Conservation (phyloP, 1,284 basidiomycete species). For the Pseudomicrostroma phylloplanum region DNA sequence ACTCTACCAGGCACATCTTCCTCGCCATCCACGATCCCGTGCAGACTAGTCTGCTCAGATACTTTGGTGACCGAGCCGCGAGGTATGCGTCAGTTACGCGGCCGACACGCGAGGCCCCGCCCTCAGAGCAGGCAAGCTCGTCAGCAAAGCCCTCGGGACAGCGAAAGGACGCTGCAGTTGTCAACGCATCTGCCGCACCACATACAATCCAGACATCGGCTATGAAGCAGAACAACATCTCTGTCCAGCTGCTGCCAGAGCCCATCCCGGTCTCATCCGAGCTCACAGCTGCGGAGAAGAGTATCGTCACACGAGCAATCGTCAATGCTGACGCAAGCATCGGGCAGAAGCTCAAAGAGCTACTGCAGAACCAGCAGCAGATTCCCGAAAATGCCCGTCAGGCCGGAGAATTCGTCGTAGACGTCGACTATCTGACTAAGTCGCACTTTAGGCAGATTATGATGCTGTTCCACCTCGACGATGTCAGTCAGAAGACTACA, state of each 20-base stretch:
- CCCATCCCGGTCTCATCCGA: constrained; percentile 1
- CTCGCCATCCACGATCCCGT: background rate
- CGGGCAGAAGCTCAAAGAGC: constrained; percentile 1
- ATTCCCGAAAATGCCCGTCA: background rate
- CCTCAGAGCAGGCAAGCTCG: background rate
- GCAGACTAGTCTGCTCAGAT: background rate
- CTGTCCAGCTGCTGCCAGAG: background rate
- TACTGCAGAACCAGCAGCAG: background rate
- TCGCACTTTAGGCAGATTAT: background rate
- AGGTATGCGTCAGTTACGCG: background rate
- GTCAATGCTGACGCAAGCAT: background rate
- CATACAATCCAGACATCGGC: background rate
- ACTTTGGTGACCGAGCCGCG: background rate
- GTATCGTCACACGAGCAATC: background rate
- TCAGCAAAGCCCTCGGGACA: too few species aligned
- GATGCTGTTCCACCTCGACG: background rate
- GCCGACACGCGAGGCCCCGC: background rate
- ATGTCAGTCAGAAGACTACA: background rate
- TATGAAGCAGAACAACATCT: background rate
- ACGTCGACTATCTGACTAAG: background rate
- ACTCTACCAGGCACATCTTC: background rate
- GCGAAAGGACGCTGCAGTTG: too few species aligned
- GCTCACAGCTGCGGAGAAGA: background rate
- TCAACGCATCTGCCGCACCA: background rate
- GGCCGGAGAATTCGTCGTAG: background rate